Evolutionary conservation across 2,329 filamentous ascomycete genomes (phyloP), one percentile per base, ranked within the genome.

Genomic region (Trichoderma arundinaceum): DNA sequence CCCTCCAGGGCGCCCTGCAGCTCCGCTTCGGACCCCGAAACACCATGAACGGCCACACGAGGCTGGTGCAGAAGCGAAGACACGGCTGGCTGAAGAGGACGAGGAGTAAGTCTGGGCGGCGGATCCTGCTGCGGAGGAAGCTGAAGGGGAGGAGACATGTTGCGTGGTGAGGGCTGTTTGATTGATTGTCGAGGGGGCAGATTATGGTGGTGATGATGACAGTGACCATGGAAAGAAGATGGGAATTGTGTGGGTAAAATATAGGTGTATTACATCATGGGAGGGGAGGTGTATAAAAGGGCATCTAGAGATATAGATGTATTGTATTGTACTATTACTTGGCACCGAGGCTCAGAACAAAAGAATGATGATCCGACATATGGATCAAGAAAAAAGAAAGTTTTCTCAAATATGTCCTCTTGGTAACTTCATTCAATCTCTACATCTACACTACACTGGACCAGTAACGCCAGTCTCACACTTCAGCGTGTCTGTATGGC

Each of bases 21-120:
- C 77, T 87, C 69, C 83, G 86, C 64, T 88, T 82, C 77, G 86
- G 84, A 1, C 86, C 85, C 54, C 82, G 85, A 66, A 81, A 85
- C 72, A 88, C 84, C 38, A 83, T 87, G 83, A 81, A 83, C 64
- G 77, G 80, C 57, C 77, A 81, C 64, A 86, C 82, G 63, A 80
- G 86, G 41, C 77, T 88, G 62, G 74, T 87, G 13, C 84, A 87
- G 76, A 88, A 88, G 80, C 80, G 86, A 28, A 80, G 85, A 69
- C 82, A 84, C 69, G 86, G 86, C 1, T 88, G 87, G 71, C 74
- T 88, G 54, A 80, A 78, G 69, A 78, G 86, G 43, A 74, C 81
- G 69, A 77, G 80, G 69, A 82, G 81, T 52, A 81, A 79, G 72
- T 83, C 79, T 9, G 86, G 86, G 3, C 77, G 81, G 65, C 84